Conservation (phyloP, 257 asterid genomes). For the Petunia axillaris region DNA sequence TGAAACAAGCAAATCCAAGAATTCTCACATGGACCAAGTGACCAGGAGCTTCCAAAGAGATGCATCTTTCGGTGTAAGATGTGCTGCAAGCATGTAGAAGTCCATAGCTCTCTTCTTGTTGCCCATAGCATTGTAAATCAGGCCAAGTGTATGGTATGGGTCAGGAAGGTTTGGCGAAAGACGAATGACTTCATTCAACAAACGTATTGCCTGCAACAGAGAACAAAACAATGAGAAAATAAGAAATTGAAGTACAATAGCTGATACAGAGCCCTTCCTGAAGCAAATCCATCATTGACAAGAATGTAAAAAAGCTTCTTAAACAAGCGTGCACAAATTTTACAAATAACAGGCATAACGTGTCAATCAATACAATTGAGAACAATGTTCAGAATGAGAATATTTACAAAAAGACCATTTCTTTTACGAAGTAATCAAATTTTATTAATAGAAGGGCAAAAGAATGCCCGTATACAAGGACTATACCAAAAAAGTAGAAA, state of each 20-base stretch:
- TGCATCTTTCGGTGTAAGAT: conserved; percentile 71
- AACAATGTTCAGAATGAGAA: conserved; percentile 4
- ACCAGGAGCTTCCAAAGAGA: conserved; percentile 84
- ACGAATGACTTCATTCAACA: conserved; percentile 71
- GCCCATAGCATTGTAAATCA: conserved; percentile 58
- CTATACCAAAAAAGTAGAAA: too few species aligned
- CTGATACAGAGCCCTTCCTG: conserved; percentile 11
- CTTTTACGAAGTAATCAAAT: too few species aligned
- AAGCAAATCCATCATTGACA: background rate
- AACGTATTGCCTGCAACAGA: conserved; percentile 61
- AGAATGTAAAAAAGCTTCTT: background rate
- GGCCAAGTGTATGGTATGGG: conserved; percentile 82
- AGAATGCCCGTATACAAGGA: too few species aligned
- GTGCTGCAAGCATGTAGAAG: conserved; percentile 89
- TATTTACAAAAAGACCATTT: too few species aligned
- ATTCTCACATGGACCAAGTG: conserved; percentile 59
- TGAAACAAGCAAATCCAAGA: background rate
- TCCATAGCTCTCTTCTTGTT: conserved; percentile 64
- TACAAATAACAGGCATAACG: background rate
- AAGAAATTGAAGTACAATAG: conserved; percentile 24
- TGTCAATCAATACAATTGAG: conserved; percentile 6
- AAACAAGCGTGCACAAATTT: conserved; percentile 16
- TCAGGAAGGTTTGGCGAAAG: conserved; percentile 77
- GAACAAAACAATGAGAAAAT: conserved; percentile 33
- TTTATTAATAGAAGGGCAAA: too few species aligned